Percentiles rank a stretch among this genome's conserved stretches.
Conservation (phyloP, 2,329 filamentous ascomycete species). For the Chrysoporthe deuterocubensis region DNA sequence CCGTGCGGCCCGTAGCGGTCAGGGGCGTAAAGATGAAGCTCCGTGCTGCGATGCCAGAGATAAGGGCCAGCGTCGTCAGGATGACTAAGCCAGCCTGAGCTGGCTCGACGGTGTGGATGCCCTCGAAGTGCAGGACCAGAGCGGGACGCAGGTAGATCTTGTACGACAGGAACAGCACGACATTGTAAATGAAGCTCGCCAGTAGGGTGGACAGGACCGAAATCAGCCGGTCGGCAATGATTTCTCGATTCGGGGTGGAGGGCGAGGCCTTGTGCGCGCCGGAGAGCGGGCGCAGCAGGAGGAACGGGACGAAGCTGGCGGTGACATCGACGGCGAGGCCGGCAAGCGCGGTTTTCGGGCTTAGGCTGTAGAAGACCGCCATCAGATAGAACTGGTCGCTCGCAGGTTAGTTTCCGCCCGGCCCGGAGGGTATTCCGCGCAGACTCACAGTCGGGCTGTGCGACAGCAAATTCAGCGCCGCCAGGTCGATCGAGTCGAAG, state of each 20-base stretch:
- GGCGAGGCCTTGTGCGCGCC: slow-evolving; percentile 62
- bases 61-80: slow-evolving; percentile 45
- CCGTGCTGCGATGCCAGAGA: slow-evolving; percentile 71
- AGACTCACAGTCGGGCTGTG: slow-evolving; percentile 70
- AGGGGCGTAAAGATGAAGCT: slow-evolving; percentile 78
- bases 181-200: slow-evolving; percentile 73
- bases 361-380: slow-evolving; percentile 75
- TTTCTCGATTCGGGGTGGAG: slow-evolving; percentile 63
- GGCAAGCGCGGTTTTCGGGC: slow-evolving; percentile 60
- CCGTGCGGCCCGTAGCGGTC: slow-evolving; percentile 55
- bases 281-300: slow-evolving; percentile 71
- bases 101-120: slow-evolving; percentile 68
- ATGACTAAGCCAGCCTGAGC: slow-evolving; percentile 66
- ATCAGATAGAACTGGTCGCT: slow-evolving; percentile 70
- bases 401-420: slow-evolving; percentile 25
- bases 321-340: slow-evolving; percentile 70
- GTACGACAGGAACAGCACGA: slow-evolving; percentile 72
- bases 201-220: slow-evolving; percentile 69
- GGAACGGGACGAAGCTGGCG: slow-evolving; percentile 74
- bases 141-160: slow-evolving; percentile 71
- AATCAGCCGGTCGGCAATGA: slow-evolving; percentile 66
- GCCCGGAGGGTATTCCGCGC: slow-evolving; percentile 13
- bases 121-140: slow-evolving; percentile 77
- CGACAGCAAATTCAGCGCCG: slow-evolving; percentile 68
- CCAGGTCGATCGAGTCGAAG: slow-evolving; percentile 75